Base-by-base conservation (phyloP, 306 rosid genomes). In the Castanea mollissima region DNA sequence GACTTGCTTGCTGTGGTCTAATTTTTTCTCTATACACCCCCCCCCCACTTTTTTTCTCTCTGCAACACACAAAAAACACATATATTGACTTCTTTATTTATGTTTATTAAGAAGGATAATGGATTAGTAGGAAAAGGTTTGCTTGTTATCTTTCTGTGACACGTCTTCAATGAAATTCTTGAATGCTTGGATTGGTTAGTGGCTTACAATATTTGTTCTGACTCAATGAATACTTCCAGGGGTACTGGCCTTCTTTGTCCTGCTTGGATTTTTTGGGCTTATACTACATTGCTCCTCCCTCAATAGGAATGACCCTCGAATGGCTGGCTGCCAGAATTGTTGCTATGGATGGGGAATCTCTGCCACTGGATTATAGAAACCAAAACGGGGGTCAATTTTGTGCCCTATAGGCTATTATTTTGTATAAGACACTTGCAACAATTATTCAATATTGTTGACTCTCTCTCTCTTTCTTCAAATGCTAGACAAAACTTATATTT, bases 301-400 rank as follows among this genome's bases (percentile, higher is more conserved):
- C 73, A 93, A 90, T 85, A 78, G 81, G 85, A 91, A 89, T 54
- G 99, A 96, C 76, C 97, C 99, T 25, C 81, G 98, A 74, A 91
- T 96, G 93, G 96, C 97, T 54, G 98, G 99, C 55, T 96, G 98
- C 90, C 99, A 96, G 79, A 96, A 96, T 84, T 96, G 98, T 85
- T 96, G 99, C 79, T 96, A 96, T 57, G 99, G 99, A 20, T 96
- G 98, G 98, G 99, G 99, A 31, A 27, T 63, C 5, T 27, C 31
- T 63, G 69, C 21, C 70, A 16, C 12, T 32, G 23, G 44, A 64
- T 15, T 9, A 64, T 23, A 64, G 21, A 32, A 25, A 25, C 13
- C 20, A 64, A 6, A 64, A 31, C 21, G 41, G 25, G 27, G 67
- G 2, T 12, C 67, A 59, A 11, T 59, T 21, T 11, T 59, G 65